Base-by-base conservation (phyloP, 768 basidiomycete genomes). In the Asterophora parasitica region DNA sequence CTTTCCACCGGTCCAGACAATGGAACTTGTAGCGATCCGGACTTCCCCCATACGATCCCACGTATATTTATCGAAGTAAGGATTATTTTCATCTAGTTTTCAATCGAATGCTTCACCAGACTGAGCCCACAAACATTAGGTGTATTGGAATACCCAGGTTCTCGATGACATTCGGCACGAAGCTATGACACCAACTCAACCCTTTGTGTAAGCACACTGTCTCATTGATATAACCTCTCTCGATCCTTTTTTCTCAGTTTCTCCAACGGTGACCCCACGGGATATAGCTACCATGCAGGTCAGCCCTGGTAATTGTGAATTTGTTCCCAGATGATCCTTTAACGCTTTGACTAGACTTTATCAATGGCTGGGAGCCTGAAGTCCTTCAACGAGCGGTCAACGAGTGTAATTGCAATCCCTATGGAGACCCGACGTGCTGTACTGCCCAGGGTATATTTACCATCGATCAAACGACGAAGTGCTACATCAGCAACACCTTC, bases 311-410 rank as follows among this genome's bases (percentile, higher is more conserved):
- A n/a, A n/a, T n/a, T 12, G 13, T 36, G 35, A 1, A 4, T 34
- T 28, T 27, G 6, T 8, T 4, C 4, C 11, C 27, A 7, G 8
- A 15, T 2, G 2, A 13, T 10, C 11, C 3, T 10, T 9, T 26
- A 10, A 17, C 20, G 8, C 27, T 15, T 8, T 4, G 15, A 11
- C 6, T 40, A 71, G 69, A 74, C 51, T 75, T 71, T 54, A 61
- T 64, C 46, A 73, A 74, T 48, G 76, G 79, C 3, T 81, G 78
- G 78, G 68, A 74, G 37, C 49, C 53, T 2, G 67, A 63, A n/a
- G 62, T 74, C 8, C 66, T 79, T 1, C 59, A 68, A 42, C 61
- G 60, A n/a, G 77, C 74, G 9, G 58, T 79, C 19, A 67, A 76
- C 51, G 61, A 64, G 26, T 74, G 72, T 49, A 56, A 66, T 46